A percentile compares a stretch with the other conserved stretches of the same genome.
Conservation (phyloP, 106 monocot genomes). For the Agapanthus africanus region DNA sequence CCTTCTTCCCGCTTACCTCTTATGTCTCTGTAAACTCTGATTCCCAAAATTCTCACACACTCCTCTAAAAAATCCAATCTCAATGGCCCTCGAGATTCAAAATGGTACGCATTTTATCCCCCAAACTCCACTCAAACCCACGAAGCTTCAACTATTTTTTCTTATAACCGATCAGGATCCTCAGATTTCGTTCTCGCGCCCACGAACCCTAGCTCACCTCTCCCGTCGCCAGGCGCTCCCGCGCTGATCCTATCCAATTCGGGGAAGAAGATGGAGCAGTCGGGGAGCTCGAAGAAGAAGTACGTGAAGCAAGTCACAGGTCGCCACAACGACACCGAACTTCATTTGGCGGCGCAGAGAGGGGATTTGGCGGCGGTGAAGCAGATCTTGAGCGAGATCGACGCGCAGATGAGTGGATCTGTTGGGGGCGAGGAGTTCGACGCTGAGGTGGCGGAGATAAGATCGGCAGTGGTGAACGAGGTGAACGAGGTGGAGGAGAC, state of each 20-base stretch:
- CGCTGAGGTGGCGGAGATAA: slow-evolving; percentile 15
- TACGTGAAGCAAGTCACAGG: slow-evolving; percentile 39
- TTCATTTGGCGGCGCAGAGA: slow-evolving; percentile 31
- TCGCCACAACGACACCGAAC: slow-evolving; percentile 31
- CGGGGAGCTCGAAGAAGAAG: slow-evolving; percentile 19
- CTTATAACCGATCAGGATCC: no score
- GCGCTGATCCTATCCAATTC: slow-evolving; percentile 31
- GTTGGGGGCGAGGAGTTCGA: slow-evolving; percentile 20
- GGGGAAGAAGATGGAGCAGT: slow-evolving; percentile 19
- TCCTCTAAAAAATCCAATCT: no score
- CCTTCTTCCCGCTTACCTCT: no score
- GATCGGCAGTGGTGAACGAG: slow-evolving; percentile 20
- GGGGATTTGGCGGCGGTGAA: slow-evolving; percentile 18
- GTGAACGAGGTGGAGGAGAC: slow-evolving; percentile 26
- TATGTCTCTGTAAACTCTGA: no score
- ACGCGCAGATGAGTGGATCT: slow-evolving; percentile 12
- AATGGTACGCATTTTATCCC: no score
- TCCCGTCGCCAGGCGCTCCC: slow-evolving; percentile 10
- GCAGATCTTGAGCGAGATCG: slow-evolving; percentile 22
- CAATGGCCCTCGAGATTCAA: no score
- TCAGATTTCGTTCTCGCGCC: no score
- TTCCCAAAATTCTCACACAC: no score
- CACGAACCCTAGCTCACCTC: slow-evolving; percentile 9
- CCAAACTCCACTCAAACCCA: no score
- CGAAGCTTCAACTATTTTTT: no score